Percentiles rank a stretch among this genome's conserved stretches.
phyloP scores from a whole-genome alignment of 2,329 filamentous ascomycete genomes.

The Diaporthe amygdali region DNA sequence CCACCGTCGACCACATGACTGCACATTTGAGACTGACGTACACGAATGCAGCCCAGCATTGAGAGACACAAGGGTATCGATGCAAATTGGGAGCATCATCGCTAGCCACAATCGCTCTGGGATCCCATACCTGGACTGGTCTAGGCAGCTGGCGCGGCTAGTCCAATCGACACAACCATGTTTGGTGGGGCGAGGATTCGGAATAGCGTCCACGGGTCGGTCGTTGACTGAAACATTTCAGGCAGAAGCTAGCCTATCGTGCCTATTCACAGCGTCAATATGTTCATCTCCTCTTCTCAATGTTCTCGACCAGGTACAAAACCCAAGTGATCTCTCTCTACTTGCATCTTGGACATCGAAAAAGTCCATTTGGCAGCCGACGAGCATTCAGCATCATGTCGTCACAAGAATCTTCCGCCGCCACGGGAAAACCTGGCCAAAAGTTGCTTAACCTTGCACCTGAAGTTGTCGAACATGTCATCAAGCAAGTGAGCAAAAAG shows the following conservation, averaged over 20 bases:
- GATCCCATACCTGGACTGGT: not conserved
- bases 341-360: not conserved
- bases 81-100: not conserved
- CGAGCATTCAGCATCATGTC: not conserved
- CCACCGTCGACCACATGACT: not conserved
- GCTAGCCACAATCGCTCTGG: not conserved
- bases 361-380: not conserved
- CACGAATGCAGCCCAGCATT: not conserved
- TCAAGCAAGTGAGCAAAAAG: not conserved
- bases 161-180: not conserved
- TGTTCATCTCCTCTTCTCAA: not conserved
- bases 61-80: too few species aligned
- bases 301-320: not conserved
- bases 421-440: not conserved
- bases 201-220: not conserved
- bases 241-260: not conserved
- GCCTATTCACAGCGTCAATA: not conserved
- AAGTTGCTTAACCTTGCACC: conserved; percentile 6
- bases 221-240: not conserved
- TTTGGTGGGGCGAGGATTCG: not conserved
- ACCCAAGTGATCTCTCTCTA: not conserved
- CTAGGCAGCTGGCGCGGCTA: not conserved
- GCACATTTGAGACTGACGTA: not conserved
- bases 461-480: conserved; percentile 3
- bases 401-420: not conserved